Evolutionary conservation across 768 basidiomycete genomes (phyloP).

Genomic region (Sporobolomyces phaffii): DNA sequence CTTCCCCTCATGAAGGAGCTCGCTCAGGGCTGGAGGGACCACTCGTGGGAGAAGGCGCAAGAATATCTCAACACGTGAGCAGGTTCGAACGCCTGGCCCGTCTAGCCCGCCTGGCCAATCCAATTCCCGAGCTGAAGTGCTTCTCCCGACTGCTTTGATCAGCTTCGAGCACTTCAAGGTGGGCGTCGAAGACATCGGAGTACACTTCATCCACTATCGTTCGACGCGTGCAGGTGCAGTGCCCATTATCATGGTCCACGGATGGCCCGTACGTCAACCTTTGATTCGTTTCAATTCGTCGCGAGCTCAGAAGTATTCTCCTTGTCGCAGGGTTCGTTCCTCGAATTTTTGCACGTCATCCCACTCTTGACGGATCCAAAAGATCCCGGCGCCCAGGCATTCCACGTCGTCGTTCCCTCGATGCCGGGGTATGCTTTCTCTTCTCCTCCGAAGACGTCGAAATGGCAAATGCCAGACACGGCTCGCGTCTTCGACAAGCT

Average conservation of each 20-base stretch:
- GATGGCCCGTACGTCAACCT: slow-evolving; percentile 34
- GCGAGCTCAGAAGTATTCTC: not conserved
- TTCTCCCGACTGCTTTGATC: no score
- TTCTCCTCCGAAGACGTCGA: slow-evolving; percentile 12
- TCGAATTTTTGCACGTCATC: slow-evolving; percentile 40
- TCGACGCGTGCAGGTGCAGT: slow-evolving; percentile 33
- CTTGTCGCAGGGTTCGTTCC: slow-evolving; percentile 28
- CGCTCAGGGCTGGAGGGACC: slow-evolving; percentile 8
- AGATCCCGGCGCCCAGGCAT: not conserved
- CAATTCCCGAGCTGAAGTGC: no score
- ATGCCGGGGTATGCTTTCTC: slow-evolving; percentile 39
- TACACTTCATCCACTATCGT: slow-evolving; percentile 41
- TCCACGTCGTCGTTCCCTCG: slow-evolving; percentile 39
- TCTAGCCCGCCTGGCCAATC: no score
- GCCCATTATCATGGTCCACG: slow-evolving; percentile 41
- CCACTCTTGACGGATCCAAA: slow-evolving; percentile 10
- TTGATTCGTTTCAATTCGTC: not conserved
- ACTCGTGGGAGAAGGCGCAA: not conserved
- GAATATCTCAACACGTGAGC: slow-evolving; percentile 14
- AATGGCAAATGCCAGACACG: slow-evolving; percentile 30
- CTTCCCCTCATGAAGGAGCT: slow-evolving; percentile 29
- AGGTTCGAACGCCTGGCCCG: no score
- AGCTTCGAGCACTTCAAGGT: slow-evolving; percentile 30
- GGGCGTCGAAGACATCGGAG: slow-evolving; percentile 20
- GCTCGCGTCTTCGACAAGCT: slow-evolving; percentile 36